A percentile compares a stretch with the other conserved stretches of the same genome.
Evolutionary conservation across 2,329 filamentous ascomycete genomes (phyloP).

Genomic region (Xylariaceae sp.): DNA sequence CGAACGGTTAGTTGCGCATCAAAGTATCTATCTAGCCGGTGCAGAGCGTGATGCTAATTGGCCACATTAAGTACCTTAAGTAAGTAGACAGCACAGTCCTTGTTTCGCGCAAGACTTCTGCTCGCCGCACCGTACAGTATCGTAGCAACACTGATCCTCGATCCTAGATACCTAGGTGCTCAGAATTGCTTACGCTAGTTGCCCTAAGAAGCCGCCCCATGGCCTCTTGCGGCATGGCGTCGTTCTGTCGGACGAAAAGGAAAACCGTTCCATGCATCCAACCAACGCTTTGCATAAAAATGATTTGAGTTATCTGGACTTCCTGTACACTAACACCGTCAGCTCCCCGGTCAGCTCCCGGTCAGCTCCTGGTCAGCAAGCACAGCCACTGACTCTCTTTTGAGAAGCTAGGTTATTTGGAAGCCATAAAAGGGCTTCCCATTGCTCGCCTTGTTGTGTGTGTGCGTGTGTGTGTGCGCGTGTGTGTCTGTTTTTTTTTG

Average conservation of each 20-base stretch:
- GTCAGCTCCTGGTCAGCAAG: conserved; percentile 12
- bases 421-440: conserved; percentile 1
- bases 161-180: too few species aligned
- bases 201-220: conserved; percentile 2
- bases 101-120: too few species aligned
- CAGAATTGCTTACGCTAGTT: too few species aligned
- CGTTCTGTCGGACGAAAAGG: conserved; percentile 5
- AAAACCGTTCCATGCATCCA: conserved; percentile 11
- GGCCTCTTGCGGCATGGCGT: conserved; percentile 15
- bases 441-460: too few species aligned
- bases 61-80: too few species aligned
- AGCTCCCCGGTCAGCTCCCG: conserved; percentile 12
- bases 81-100: too few species aligned
- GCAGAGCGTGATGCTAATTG: too few species aligned
- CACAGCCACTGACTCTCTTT: conserved; percentile 19
- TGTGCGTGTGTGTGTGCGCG: too few species aligned
- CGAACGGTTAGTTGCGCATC: too few species aligned
- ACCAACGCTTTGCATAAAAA: conserved; percentile 13
- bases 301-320: conserved; percentile 23
- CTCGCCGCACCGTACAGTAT: too few species aligned
- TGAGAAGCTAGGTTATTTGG: conserved; percentile 16
- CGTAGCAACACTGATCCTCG: too few species aligned
- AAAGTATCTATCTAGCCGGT: too few species aligned
- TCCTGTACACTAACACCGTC: conserved; percentile 18
- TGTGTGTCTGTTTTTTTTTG: neutral